Conservation (phyloP, 805 yeast species). For the Ogataea paradorogensis region DNA sequence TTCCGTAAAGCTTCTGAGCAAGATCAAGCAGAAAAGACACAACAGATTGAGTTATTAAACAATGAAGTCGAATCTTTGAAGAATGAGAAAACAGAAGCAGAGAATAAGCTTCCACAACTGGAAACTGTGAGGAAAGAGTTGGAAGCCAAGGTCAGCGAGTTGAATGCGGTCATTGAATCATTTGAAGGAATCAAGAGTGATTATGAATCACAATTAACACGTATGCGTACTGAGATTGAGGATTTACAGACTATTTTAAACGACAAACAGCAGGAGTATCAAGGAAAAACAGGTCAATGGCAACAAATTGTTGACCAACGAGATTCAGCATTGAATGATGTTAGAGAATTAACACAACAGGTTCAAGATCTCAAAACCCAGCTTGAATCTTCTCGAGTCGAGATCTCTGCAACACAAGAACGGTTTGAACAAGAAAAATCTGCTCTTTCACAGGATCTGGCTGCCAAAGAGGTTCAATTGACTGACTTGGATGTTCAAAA, state of each 20-base stretch:
- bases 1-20: slow-evolving; percentile 34
- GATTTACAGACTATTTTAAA: slow-evolving; percentile 17
- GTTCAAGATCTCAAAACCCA: slow-evolving; percentile 38
- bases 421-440: slow-evolving; percentile 46
- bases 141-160: slow-evolving; percentile 22
- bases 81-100: slow-evolving; percentile 17
- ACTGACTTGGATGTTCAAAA: slow-evolving; percentile 68
- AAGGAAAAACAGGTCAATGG: slow-evolving; percentile 27
- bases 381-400: slow-evolving; percentile 33
- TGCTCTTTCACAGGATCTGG: slow-evolving; percentile 46
- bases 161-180: slow-evolving; percentile 23
- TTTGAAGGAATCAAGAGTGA: slow-evolving; percentile 27
- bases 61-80: slow-evolving; percentile 8
- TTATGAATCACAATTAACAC: slow-evolving; percentile 24
- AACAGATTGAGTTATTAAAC: slow-evolving; percentile 18
- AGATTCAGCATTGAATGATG: slow-evolving; percentile 17
- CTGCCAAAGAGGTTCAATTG: slow-evolving; percentile 41
- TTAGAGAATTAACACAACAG: slow-evolving; percentile 19
- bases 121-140: slow-evolving; percentile 9
- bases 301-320: slow-evolving; percentile 28
- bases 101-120: slow-evolving; percentile 12
- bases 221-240: slow-evolving; percentile 29
- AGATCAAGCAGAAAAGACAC: slow-evolving; percentile 9
- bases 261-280: slow-evolving; percentile 14
- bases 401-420: slow-evolving; percentile 37